A percentile compares a stretch with the other conserved stretches of the same genome.
These are phyloP conservation scores for Capronia americana DNA, from an alignment of 2,329 filamentous ascomycete genomes.

Conservation along the genomic window DNA sequence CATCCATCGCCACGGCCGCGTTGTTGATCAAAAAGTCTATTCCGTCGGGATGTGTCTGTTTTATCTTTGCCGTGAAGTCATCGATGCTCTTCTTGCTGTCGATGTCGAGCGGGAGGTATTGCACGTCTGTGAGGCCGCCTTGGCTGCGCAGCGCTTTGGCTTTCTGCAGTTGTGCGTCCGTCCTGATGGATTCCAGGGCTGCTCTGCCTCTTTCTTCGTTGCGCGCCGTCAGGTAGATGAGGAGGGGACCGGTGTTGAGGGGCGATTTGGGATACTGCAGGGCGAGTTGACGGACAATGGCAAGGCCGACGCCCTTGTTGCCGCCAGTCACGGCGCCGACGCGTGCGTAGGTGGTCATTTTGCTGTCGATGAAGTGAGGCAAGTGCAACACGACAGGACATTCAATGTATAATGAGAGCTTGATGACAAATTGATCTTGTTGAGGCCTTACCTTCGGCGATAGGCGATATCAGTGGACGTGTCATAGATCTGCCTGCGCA, in stretches of 20 bases:
- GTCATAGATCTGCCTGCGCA: conserved; percentile 12
- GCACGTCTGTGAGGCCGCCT: conserved; percentile 55
- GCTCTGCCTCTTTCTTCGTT: conserved; percentile 56
- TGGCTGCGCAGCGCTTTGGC: conserved; percentile 54
- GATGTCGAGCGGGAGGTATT: conserved; percentile 58
- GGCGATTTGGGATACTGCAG: conserved; percentile 60
- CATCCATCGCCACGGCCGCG: conserved; percentile 56
- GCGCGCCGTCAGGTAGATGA: conserved; percentile 62
- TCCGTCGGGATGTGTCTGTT: conserved; percentile 54
- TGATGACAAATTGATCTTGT: background rate
- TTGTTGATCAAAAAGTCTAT: conserved; percentile 63
- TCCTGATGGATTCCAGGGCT: conserved; percentile 52
- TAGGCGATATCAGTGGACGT: conserved; percentile 12
- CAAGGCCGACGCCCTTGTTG: conserved; percentile 58
- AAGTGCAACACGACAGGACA: background rate
- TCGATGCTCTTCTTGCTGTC: conserved; percentile 53
- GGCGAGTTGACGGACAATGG: conserved; percentile 61
- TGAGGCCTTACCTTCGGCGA: conserved; percentile 7
- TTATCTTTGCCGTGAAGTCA: conserved; percentile 51
- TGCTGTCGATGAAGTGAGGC: background rate
- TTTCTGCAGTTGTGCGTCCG: conserved; percentile 54
- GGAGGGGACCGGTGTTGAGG: conserved; percentile 54
- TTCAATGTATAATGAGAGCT: background rate
- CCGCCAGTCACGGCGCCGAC: conserved; percentile 62
- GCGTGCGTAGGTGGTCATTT: conserved; percentile 43